Evolutionary conservation across 2,329 filamentous ascomycete genomes (phyloP), one percentile per base, ranked within the genome.

Genomic region (Pestalotiopsis sp.): DNA sequence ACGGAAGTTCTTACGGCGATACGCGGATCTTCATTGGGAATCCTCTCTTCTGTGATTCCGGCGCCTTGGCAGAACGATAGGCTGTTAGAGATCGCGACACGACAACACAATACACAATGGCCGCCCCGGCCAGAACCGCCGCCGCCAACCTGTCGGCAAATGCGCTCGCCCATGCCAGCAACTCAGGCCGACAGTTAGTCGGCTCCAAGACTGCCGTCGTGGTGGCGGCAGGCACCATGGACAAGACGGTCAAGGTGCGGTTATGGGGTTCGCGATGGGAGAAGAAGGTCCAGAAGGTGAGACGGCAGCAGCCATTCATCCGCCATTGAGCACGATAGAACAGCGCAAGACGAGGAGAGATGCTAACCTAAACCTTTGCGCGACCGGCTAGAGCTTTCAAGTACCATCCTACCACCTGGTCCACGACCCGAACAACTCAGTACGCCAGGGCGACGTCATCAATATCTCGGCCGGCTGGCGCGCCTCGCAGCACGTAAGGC

Each of bases 221-320:
- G 27, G 88, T 95, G 64, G 93, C 92, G 57, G 90, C 92, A 6
- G 93, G 93, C 23, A 86, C 91, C 69, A 94, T 94, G 91, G 82
- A 89, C 69, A 93, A 91, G 81, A 94, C 92, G 2, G 92, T 94
- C 68, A 94, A 93, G 81, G 93, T 95, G 71, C 88, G 90, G 72
- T 86, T 95, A 14, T 90, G 91, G 65, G 87, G 86, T 14, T 88
- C 90, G 77, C 87, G 89, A 77, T 95, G 91, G 91, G 92, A 95
- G 78, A 86, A 86, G 69, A 85, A 87, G 71, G 87, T 95, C 67
- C 86, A 90, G 78, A 95, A 95, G 85, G 92, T 93, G 31, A n/a
- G 40, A 59, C 3, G 57, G 45, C 14, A 17, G 14, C 14, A 17
- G 4, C 45, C 14, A 20, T 52, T 17, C 20, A 9, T 52, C 45